A percentile compares a stretch with the other conserved stretches of the same genome.
phyloP scores from a whole-genome alignment of 2,329 filamentous ascomycete genomes.

The Lomentospora prolificans region DNA sequence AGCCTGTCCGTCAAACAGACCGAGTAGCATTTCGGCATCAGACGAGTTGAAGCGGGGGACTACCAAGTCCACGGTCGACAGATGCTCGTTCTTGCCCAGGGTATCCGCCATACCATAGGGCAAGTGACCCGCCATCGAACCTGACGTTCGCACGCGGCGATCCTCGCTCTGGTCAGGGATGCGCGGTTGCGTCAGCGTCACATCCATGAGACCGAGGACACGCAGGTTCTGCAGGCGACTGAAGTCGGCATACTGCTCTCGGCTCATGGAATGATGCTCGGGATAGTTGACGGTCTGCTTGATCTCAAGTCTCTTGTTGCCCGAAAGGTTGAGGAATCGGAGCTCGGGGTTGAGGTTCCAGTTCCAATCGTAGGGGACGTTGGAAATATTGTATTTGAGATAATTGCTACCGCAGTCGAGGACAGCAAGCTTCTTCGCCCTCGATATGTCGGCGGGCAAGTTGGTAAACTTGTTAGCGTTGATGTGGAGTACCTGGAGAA shows the following conservation, averaged over 20 bases:
- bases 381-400: constrained; percentile 97
- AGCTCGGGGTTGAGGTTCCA: constrained; percentile 98
- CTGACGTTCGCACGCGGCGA: constrained; percentile 88
- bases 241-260: constrained; percentile 76
- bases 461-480: constrained; percentile 98
- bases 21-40: constrained; percentile 81
- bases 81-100: constrained; percentile 81
- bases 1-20: constrained; percentile 94
- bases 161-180: constrained; percentile 95
- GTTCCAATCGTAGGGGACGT: constrained; percentile 99
- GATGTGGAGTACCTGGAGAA: constrained; percentile 83
- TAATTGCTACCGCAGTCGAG: constrained; percentile 92
- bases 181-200: constrained; percentile 84
- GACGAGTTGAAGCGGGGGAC: constrained; percentile 85
- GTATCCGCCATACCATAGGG: constrained; percentile 98
- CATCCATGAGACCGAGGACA: constrained; percentile 92
- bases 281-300: constrained; percentile 42
- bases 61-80: constrained; percentile 92
- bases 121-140: constrained; percentile 82
- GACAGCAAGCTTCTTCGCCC: constrained; percentile 83
- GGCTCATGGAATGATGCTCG: constrained; percentile 36
- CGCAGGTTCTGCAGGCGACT: constrained; percentile 73
- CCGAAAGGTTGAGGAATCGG: constrained; percentile 89
- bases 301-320: constrained; percentile 94
- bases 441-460: constrained; percentile 85